Percentiles rank a stretch among this genome's conserved stretches.
These are phyloP conservation scores for Populus trichocarpa DNA, from an alignment of 441 rosid genomes.

Conservation along the genomic window DNA sequence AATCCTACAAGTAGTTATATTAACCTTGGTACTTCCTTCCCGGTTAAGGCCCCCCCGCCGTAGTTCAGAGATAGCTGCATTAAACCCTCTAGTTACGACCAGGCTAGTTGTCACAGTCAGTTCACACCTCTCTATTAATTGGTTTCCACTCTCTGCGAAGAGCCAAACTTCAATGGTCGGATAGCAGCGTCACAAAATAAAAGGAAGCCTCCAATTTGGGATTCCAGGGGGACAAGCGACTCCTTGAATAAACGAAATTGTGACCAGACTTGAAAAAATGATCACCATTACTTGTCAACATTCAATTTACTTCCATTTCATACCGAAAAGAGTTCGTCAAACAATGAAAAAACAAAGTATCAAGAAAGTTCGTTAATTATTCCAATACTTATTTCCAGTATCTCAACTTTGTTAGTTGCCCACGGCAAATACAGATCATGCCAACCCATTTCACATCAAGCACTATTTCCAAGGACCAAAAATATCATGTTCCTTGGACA, in stretches of 20 bases:
- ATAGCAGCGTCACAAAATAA: not conserved
- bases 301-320: not conserved
- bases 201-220: not conserved
- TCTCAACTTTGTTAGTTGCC: constrained; percentile 5
- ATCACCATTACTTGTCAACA: not conserved
- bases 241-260: not conserved
- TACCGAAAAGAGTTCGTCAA: not conserved
- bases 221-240: not conserved
- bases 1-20: constrained; percentile 48
- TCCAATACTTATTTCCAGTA: not conserved
- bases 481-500: constrained; percentile 5
- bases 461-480: not conserved
- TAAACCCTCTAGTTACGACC: constrained; percentile 19
- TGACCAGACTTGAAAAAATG: not conserved
- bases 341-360: not conserved
- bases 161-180: not conserved
- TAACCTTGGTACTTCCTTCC: too few species aligned
- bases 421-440: constrained; percentile 3
- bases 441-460: not conserved
- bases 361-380: not conserved
- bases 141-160: not conserved
- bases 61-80: too few species aligned
- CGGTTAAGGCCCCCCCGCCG: too few species aligned
- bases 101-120: too few species aligned
- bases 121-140: too few species aligned